Conservation (phyloP, 2,329 filamentous ascomycete genomes). For the Colletotrichum gloeosporioides region DNA sequence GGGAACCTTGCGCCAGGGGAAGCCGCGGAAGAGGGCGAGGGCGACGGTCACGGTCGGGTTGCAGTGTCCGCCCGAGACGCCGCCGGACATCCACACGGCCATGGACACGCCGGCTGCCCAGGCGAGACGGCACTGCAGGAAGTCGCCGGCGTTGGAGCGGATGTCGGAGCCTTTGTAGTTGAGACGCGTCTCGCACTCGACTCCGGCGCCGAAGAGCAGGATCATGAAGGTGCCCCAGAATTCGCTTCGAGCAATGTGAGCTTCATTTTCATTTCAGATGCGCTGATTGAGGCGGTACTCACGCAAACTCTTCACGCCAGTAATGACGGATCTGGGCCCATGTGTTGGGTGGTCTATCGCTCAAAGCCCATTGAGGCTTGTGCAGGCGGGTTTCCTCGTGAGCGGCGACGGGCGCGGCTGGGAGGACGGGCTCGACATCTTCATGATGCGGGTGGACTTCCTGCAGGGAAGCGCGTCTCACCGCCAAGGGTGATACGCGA, state of each 20-base stretch:
- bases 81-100: slow-evolving; percentile 24
- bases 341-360: slow-evolving; percentile 6
- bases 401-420: slow-evolving; percentile 10
- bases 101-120: slow-evolving; percentile 15
- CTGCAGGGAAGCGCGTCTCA: slow-evolving; percentile 11
- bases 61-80: slow-evolving; percentile 33
- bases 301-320: slow-evolving; percentile 18
- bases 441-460: slow-evolving; percentile 15
- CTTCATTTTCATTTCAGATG: neutral
- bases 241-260: neutral
- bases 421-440: slow-evolving; percentile 14
- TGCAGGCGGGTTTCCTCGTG: slow-evolving; percentile 16
- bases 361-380: slow-evolving; percentile 20
- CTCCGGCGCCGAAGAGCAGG: slow-evolving; percentile 16
- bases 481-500: neutral
- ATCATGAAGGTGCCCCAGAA: slow-evolving; percentile 21
- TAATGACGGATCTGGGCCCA: slow-evolving; percentile 11
- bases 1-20: slow-evolving; percentile 37
- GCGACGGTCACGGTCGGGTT: slow-evolving; percentile 41
- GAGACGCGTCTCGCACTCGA: slow-evolving; percentile 16
- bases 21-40: slow-evolving; percentile 39
- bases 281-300: neutral
- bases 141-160: slow-evolving; percentile 13
- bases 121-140: slow-evolving; percentile 15
- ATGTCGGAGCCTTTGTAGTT: slow-evolving; percentile 5